Percentiles rank a stretch among this genome's conserved stretches.
Evolutionary conservation across 192 early-diverging fungal genomes (phyloP).

Genomic region (Backusella luteola): DNA sequence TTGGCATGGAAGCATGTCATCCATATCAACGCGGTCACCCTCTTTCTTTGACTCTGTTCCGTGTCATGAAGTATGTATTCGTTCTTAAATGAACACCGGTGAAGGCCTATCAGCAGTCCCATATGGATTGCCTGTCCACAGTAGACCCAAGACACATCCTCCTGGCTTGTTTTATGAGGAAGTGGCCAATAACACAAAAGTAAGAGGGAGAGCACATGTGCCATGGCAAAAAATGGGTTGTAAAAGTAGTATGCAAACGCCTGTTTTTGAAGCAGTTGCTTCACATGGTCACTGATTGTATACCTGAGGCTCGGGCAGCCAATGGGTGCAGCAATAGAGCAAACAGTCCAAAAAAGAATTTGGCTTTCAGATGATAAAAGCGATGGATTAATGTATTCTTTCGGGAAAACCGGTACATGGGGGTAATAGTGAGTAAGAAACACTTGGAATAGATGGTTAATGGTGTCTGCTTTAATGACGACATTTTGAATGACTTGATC

Average conservation of each 20-base stretch:
- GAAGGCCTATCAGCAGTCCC: constrained; percentile 20
- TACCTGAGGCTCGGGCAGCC: neutral
- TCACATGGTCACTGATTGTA: constrained; percentile 8
- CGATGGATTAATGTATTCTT: constrained; percentile 13
- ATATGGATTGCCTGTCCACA: constrained; percentile 24
- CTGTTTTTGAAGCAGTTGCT: constrained; percentile 10
- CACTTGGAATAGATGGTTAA: constrained; percentile 11
- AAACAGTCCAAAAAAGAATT: constrained; percentile 26
- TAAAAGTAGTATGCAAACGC: constrained; percentile 19
- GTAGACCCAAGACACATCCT: constrained; percentile 26
- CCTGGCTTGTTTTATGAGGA: constrained; percentile 18
- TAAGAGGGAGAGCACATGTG: constrained; percentile 18
- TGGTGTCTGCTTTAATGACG: neutral
- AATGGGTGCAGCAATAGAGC: constrained; percentile 11
- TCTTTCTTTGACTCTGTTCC: neutral
- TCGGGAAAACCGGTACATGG: constrained; percentile 17
- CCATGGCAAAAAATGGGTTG: constrained; percentile 17
- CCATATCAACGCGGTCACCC: constrained; percentile 13
- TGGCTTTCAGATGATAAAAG: constrained; percentile 3
- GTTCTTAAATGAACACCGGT: constrained; percentile 13
- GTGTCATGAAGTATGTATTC: constrained; percentile 12
- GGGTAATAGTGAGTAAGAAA: constrained; percentile 11
- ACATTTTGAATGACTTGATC: neutral
- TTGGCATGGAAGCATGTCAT: constrained; percentile 21
- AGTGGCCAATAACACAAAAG: constrained; percentile 26